Evolutionary conservation across 1,284 basidiomycete genomes (phyloP).

Genomic region (Tilletia setariae): DNA sequence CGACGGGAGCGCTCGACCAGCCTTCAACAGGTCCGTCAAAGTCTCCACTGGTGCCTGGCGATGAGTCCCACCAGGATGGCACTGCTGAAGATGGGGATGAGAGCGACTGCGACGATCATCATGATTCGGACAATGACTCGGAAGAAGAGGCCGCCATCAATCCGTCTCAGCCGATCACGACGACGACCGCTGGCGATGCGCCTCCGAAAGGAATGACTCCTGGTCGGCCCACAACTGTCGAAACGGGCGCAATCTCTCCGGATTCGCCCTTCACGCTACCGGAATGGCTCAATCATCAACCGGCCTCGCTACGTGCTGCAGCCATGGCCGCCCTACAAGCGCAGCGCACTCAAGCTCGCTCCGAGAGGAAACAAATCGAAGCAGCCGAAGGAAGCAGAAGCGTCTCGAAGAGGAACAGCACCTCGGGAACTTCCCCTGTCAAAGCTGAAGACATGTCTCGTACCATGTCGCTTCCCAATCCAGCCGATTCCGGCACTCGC

Average conservation of each 20-base stretch:
- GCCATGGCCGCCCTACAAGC: conserved; percentile 9
- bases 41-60: too few species aligned
- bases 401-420: not conserved
- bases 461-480: not conserved
- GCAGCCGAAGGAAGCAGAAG: not conserved
- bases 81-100: not conserved
- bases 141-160: not conserved
- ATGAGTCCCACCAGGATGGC: not conserved
- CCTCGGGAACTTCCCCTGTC: not conserved
- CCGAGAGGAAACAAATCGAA: not conserved
- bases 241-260: not conserved
- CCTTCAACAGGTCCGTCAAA: too few species aligned
- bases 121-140: not conserved
- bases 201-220: not conserved
- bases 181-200: not conserved
- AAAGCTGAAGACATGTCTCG: not conserved
- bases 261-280: conserved; percentile 5
- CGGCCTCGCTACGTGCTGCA: conserved; percentile 11
- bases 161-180: not conserved
- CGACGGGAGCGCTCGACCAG: too few species aligned
- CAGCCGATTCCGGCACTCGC: not conserved
- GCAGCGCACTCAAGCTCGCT: not conserved
- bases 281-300: conserved; percentile 8
- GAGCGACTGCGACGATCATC: not conserved
- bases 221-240: not conserved